These are phyloP conservation scores for Elongisporangium undulatum DNA, from an alignment of 352 stramenopile genomes.

Conservation along the genomic window DNA sequence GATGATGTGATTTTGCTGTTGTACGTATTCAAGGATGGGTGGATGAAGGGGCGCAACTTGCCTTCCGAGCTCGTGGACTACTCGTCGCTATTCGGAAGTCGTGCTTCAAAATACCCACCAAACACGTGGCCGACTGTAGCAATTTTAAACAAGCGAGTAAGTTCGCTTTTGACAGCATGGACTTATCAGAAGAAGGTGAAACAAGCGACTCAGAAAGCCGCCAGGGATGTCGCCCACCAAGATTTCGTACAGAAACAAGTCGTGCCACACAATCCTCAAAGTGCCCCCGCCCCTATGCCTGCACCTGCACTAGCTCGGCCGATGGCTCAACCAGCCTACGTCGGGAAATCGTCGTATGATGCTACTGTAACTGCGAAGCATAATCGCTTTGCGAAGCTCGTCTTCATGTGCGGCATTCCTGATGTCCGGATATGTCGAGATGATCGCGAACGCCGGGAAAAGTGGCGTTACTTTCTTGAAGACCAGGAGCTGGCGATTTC, in stretches of 20 bases:
- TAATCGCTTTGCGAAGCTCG: constrained; percentile 72
- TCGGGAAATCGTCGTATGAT: background rate
- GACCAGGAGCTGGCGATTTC: constrained; percentile 41
- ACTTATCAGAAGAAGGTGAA: constrained; percentile 18
- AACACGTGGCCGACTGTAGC: constrained; percentile 43
- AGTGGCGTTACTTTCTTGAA: constrained; percentile 78
- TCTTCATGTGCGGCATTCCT: constrained; percentile 75
- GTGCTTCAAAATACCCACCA: constrained; percentile 18
- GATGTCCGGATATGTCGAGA: constrained; percentile 57
- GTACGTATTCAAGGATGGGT: constrained; percentile 64
- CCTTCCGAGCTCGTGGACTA: constrained; percentile 29
- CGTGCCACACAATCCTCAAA: background rate
- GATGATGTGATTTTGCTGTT: constrained; percentile 76
- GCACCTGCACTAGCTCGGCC: background rate
- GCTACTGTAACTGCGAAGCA: constrained; percentile 17
- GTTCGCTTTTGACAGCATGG: constrained; percentile 50
- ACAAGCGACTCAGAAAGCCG: background rate
- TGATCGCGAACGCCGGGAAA: constrained; percentile 44
- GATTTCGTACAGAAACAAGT: background rate
- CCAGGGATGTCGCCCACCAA: background rate
- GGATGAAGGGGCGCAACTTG: constrained; percentile 49
- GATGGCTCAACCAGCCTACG: background rate
- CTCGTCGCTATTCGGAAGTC: constrained; percentile 52
- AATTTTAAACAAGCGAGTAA: constrained; percentile 47
- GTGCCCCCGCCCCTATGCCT: background rate